A percentile compares a stretch with the other conserved stretches of the same genome.
Conservation (phyloP, 345 rosid genomes). For the Lepidium sativum region DNA sequence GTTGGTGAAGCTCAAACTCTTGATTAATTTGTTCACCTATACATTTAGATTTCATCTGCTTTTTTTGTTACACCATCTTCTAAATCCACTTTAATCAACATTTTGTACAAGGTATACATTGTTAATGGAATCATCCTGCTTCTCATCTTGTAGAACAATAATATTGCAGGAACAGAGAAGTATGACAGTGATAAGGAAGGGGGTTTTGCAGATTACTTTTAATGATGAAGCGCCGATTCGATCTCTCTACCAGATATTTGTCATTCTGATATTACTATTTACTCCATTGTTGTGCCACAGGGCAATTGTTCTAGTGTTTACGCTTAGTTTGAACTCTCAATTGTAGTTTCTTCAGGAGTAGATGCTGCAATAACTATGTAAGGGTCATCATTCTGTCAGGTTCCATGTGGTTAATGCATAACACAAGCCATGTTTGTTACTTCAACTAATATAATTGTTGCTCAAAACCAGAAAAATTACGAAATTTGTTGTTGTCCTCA, state of each 20-base stretch:
- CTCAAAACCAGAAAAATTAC: neutral
- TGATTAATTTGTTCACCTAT: neutral
- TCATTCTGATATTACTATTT: neutral
- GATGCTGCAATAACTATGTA: constrained; percentile 9
- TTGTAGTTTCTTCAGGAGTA: constrained; percentile 4
- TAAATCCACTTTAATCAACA: neutral
- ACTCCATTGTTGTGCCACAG: constrained; percentile 22
- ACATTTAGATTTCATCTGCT: neutral
- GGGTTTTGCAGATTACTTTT: constrained; percentile 81
- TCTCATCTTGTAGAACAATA: constrained; percentile 25
- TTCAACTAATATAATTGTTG: neutral
- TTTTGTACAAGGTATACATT: constrained; percentile 9
- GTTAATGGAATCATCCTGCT: constrained; percentile 6
- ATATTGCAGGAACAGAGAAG: constrained; percentile 51
- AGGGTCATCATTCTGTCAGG: neutral
- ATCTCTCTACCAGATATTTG: constrained; percentile 4
- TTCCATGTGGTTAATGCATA: neutral
- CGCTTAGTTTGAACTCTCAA: constrained; percentile 10
- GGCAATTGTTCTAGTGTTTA: constrained; percentile 9
- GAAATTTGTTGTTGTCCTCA: neutral
- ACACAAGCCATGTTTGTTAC: constrained; percentile 16
- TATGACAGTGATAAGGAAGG: constrained; percentile 51
- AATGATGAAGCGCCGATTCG: constrained; percentile 20
- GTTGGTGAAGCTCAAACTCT: neutral
- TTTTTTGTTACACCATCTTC: neutral